These are phyloP conservation scores for Cordyceps javanica DNA, from an alignment of 2,329 filamentous ascomycete genomes.

Conservation along the genomic window DNA sequence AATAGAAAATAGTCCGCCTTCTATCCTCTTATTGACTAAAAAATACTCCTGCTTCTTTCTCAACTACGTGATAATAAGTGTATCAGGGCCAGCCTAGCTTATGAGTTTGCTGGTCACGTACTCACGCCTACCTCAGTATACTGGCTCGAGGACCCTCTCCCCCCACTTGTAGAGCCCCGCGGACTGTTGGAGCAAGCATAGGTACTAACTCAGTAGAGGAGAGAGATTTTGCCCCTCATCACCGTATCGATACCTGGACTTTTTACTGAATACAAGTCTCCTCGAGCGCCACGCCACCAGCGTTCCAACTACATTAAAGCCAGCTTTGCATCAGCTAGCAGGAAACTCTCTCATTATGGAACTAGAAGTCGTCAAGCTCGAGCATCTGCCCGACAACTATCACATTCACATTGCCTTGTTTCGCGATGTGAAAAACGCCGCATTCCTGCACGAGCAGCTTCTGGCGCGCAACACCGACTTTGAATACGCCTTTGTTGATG, in stretches of 20 bases:
- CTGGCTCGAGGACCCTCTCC: too few species aligned
- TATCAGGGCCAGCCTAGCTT: too few species aligned
- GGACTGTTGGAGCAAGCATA: too few species aligned
- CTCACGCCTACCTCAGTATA: too few species aligned
- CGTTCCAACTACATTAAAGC: background rate
- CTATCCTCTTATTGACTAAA: too few species aligned
- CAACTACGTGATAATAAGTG: too few species aligned
- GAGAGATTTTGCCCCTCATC: slow-evolving; percentile 5
- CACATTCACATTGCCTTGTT: slow-evolving; percentile 71
- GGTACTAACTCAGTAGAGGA: too few species aligned
- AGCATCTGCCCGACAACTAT: slow-evolving; percentile 65
- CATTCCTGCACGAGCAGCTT: slow-evolving; percentile 74
- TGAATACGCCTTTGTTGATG: slow-evolving; percentile 92
- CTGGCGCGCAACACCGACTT: slow-evolving; percentile 78
- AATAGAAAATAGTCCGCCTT: too few species aligned
- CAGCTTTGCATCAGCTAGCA: background rate
- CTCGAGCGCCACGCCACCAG: background rate
- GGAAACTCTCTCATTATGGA: slow-evolving; percentile 15
- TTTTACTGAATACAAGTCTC: background rate
- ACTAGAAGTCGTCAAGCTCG: slow-evolving; percentile 63
- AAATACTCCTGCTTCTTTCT: too few species aligned
- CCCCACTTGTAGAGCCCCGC: background rate
- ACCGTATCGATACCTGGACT: background rate
- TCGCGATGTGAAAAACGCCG: slow-evolving; percentile 67
- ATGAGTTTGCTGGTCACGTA: too few species aligned